phyloP scores from a whole-genome alignment of 768 basidiomycete species.

The Kwoniella shandongensis region DNA sequence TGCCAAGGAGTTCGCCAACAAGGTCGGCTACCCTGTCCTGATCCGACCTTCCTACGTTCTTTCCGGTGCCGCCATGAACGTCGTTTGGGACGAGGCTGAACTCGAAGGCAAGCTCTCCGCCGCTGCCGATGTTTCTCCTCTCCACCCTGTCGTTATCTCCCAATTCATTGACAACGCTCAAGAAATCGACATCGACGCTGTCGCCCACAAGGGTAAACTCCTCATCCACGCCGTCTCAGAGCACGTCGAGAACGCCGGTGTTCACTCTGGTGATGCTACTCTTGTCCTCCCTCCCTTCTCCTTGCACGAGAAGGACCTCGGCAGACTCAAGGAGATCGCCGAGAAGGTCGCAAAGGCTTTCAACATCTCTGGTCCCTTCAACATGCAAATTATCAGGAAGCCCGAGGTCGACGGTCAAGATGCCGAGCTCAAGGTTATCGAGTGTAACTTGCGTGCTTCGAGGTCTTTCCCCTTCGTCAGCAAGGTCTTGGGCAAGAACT shows the following conservation, averaged over 20 bases:
- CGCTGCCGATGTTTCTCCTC: conserved; percentile 90
- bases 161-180: conserved; percentile 98
- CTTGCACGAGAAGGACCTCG: conserved; percentile 70
- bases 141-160: conserved; percentile 96
- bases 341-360: conserved; percentile 93
- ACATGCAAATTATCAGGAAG: conserved; percentile 98
- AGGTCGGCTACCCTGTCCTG: conserved; percentile 92
- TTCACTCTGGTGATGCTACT: conserved; percentile 98
- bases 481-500: conserved; percentile 95
- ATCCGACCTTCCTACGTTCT: conserved; percentile 98
- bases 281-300: conserved; percentile 94
- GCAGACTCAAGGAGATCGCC: conserved; percentile 85
- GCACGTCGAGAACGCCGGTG: conserved; percentile 97
- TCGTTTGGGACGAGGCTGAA: conserved; percentile 84
- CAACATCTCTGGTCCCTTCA: conserved; percentile 96
- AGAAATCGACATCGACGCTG: conserved; percentile 97
- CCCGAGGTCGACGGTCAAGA: conserved; percentile 61
- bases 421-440: conserved; percentile 88
- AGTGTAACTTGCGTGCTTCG: conserved; percentile 96
- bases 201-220: conserved; percentile 86
- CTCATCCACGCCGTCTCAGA: conserved; percentile 95
- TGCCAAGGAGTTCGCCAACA: conserved; percentile 85
- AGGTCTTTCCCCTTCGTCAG: conserved; percentile 99
- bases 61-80: conserved; percentile 99
- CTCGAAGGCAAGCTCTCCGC: conserved; percentile 94